Conservation (phyloP, 495 filamentous ascomycete species). For the Hyaloscypha variabilis region DNA sequence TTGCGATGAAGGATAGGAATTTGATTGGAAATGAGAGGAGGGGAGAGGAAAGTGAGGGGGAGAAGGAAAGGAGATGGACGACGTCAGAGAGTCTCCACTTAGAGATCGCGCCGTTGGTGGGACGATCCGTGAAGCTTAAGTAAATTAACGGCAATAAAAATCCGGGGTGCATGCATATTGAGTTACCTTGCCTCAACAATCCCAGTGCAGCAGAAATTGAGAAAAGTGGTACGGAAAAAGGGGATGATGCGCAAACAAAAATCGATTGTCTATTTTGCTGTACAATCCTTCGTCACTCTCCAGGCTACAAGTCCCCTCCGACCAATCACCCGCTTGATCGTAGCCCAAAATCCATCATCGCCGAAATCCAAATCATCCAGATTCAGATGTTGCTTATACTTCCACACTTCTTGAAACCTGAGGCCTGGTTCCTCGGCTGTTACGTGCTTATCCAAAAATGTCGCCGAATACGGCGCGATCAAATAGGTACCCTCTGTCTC, state of each 20-base stretch:
- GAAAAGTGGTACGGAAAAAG: background rate
- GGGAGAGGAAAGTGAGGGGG: too few species aligned
- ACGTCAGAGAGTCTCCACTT: background rate
- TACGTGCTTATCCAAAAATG: slow-evolving; percentile 67
- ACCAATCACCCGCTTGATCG: slow-evolving; percentile 74
- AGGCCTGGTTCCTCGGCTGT: slow-evolving; percentile 47
- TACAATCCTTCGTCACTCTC: slow-evolving; percentile 61
- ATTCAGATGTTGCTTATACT: slow-evolving; percentile 74
- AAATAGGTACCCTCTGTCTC: slow-evolving; percentile 60
- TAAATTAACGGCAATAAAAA: background rate
- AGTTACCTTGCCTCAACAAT: background rate
- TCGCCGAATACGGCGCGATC: slow-evolving; percentile 70
- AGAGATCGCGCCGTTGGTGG: background rate
- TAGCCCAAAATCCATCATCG: slow-evolving; percentile 77
- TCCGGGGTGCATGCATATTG: background rate
- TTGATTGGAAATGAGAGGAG: too few species aligned
- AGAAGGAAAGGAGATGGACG: background rate
- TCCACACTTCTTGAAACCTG: slow-evolving; percentile 69
- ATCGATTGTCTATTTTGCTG: slow-evolving; percentile 3
- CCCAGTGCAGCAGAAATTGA: background rate
- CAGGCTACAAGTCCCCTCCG: slow-evolving; percentile 80
- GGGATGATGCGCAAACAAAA: background rate
- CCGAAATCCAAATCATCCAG: slow-evolving; percentile 92
- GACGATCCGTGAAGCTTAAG: background rate
- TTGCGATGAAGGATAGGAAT: too few species aligned